Base-by-base conservation (phyloP, 2,329 filamentous ascomycete species). In the Elsinoe arachidis region DNA sequence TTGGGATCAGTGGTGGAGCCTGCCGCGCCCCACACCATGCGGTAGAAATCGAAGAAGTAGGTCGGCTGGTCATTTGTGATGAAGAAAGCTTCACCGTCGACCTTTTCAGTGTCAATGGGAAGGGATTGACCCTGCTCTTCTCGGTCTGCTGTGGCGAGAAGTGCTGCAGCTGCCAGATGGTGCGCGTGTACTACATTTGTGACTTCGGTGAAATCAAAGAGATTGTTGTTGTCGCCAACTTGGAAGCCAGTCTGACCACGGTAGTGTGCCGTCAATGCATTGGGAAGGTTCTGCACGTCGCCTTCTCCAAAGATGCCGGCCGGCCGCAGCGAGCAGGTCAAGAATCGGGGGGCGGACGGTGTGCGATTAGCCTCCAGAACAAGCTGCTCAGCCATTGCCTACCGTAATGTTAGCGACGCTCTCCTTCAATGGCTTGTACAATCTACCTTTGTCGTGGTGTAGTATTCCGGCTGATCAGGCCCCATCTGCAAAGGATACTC, bases 131-230 rank as follows among this genome's bases (percentile, higher is more conserved):
- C 68, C 21, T 58, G 60, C 14, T 62, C 60, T 55, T 66, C 63
- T 26, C 69, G 67, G 53, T 72, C 69, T 61, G 70, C 65, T 5
- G 75, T 76, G 3, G 70, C 67, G 17, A 80, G 70, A 0, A 82
- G 73, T 0, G 77, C 78, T 12, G 73, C 69, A 0, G 75, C 72
- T 2, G 76, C 77, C 11, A 80, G 71, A 52, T 80, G 67, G 21
- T 81, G 78, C 0, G 74, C 78, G 62, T 78, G 72, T 2, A 76
- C 76, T 12, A 78, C 72, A 63, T 80, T 80, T 39, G 70, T 75
- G 44, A 78, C 74, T 62, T 79, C 79, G 37, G 76, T 78, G 60
- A 77, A 79, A 65, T 80, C 78, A 68, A 78, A 80, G 1, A 79
- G 67, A 63, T 80, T 80, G 57, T 74, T 71, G 64, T 80, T 79